phyloP scores from a whole-genome alignment of 2,329 filamentous ascomycete genomes.

The Colletotrichum australisinense region DNA sequence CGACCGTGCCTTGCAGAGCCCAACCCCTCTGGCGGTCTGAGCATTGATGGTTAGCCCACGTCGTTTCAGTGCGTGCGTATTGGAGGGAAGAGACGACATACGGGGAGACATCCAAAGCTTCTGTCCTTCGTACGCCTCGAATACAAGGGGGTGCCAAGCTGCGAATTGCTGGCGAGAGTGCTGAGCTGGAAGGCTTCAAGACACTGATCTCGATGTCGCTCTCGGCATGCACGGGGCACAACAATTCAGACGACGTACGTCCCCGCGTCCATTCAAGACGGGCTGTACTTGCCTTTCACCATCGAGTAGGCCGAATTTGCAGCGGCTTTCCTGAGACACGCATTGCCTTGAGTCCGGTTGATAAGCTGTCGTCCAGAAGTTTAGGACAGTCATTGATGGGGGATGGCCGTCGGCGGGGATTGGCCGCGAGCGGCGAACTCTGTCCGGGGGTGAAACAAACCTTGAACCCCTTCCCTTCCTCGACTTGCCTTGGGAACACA shows the following conservation, averaged over 20 bases:
- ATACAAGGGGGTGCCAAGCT: not conserved
- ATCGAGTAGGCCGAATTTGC: not conserved
- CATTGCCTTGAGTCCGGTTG: constrained; percentile 28
- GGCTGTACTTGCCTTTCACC: not conserved
- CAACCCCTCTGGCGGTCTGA: constrained; percentile 28
- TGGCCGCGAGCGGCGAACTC: constrained; percentile 25
- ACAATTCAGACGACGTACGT: constrained; percentile 26
- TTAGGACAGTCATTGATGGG: constrained; percentile 3
- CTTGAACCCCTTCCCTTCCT: not conserved
- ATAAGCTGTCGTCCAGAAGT: constrained; percentile 30
- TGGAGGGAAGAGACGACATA: constrained; percentile 12
- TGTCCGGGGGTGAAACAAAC: constrained; percentile 34
- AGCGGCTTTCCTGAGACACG: constrained; percentile 23
- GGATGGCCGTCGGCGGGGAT: constrained; percentile 8
- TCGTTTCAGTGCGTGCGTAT: constrained; percentile 36
- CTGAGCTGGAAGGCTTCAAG: constrained; percentile 6
- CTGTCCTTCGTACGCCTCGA: not conserved
- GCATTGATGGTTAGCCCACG: constrained; percentile 17
- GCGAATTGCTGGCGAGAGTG: not conserved
- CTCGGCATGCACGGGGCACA: not conserved
- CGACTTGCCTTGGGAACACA: not conserved
- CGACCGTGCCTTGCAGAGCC: constrained; percentile 3
- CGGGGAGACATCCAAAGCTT: not conserved
- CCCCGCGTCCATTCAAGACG: not conserved
- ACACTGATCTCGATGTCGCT: constrained; percentile 9